Percentiles rank a stretch among this genome's conserved stretches.
Conservation (phyloP, 768 basidiomycete genomes). For the Russula vinacea region DNA sequence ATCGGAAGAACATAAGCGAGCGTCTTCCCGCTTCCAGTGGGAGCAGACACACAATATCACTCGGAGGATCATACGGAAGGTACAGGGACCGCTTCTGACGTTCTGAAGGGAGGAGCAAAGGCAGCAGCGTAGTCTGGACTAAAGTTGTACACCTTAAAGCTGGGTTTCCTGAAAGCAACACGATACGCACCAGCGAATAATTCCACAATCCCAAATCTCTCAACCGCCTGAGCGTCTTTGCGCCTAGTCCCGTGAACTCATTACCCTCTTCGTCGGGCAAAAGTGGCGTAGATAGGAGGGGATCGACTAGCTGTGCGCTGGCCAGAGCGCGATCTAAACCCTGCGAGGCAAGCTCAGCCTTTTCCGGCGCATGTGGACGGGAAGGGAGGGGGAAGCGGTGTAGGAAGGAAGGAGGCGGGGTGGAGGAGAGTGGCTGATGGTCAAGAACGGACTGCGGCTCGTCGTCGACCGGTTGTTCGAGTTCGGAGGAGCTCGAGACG, state of each 20-base stretch:
- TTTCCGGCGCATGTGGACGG: conserved; percentile 66
- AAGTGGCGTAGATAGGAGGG: conserved; percentile 47
- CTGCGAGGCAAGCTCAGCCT: conserved; percentile 66
- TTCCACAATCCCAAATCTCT: conserved; percentile 70
- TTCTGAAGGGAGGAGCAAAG: conserved; percentile 62
- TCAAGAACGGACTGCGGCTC: neutral
- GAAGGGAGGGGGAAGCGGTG: conserved; percentile 68
- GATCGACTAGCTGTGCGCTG: conserved; percentile 65
- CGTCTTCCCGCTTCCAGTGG: conserved; percentile 97
- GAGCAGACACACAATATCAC: conserved; percentile 94
- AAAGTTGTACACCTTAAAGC: conserved; percentile 2
- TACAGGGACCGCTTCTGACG: conserved; percentile 50
- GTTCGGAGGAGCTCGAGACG: conserved; percentile 17
- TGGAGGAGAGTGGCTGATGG: conserved; percentile 20
- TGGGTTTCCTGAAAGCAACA: neutral
- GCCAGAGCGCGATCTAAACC: conserved; percentile 73
- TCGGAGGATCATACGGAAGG: conserved; percentile 59
- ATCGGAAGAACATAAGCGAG: conserved; percentile 94
- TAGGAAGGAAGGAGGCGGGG: conserved; percentile 42
- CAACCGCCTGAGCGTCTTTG: conserved; percentile 59
- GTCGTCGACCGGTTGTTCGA: conserved; percentile 3
- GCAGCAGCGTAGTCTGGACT: conserved; percentile 90
- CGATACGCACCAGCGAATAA: conserved; percentile 76
- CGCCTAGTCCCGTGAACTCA: conserved; percentile 51
- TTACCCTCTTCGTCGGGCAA: conserved; percentile 42